Evolutionary conservation across 2,329 filamentous ascomycete genomes (phyloP).

Genomic region (Scedosporium aurantiacum): DNA sequence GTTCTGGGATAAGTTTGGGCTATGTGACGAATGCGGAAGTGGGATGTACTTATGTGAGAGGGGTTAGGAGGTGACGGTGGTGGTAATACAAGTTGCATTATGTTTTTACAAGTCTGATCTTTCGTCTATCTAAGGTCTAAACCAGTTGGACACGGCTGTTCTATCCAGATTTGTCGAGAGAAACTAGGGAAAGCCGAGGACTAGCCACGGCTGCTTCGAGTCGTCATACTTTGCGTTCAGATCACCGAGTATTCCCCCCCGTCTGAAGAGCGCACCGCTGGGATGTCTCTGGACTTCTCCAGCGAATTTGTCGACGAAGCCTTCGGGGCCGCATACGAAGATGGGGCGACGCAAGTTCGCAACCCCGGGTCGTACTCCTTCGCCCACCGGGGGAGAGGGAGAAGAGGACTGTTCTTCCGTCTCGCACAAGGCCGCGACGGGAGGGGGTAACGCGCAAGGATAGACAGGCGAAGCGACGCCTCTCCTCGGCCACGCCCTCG

Average conservation of each 20-base stretch:
- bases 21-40: neutral
- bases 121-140: neutral
- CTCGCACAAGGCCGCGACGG: constrained; percentile 4
- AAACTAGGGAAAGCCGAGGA: constrained; percentile 5
- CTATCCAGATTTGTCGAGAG: neutral
- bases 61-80: neutral
- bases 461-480: neutral
- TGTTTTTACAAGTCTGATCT: neutral
- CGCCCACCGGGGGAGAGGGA: neutral
- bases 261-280: neutral
- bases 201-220: neutral
- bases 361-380: constrained; percentile 18
- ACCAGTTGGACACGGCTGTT: neutral
- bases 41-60: neutral
- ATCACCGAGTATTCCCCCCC: constrained; percentile 6
- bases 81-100: neutral
- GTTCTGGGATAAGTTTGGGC: neutral
- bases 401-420: constrained; percentile 13
- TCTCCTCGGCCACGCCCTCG: neutral
- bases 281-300: constrained; percentile 32
- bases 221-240: constrained; percentile 7
- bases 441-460: neutral
- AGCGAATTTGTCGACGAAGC: constrained; percentile 72
- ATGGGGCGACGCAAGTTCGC: constrained; percentile 29
- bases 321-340: constrained; percentile 83